Evolutionary conservation across 2,329 filamentous ascomycete species (phyloP).

Genomic region (Trichophyton verrucosum): DNA sequence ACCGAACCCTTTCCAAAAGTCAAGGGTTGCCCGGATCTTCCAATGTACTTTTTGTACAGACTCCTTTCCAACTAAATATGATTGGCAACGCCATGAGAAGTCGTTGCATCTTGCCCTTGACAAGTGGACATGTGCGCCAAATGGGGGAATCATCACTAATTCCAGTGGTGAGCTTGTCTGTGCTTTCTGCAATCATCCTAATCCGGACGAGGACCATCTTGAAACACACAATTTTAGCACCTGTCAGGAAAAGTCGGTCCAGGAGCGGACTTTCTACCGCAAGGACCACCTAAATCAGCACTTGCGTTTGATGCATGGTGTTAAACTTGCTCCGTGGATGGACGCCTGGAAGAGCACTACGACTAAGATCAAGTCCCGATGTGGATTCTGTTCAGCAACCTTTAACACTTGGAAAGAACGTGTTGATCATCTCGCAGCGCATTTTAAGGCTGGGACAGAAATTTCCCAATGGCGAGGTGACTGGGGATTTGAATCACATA

Average conservation of each 20-base stretch:
- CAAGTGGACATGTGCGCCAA: conserved; percentile 49
- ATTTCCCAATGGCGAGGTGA: conserved; percentile 32
- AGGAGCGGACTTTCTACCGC: conserved; percentile 49
- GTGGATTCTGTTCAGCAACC: conserved; percentile 31
- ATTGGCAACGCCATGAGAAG: conserved; percentile 49
- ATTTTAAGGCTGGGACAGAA: conserved; percentile 28
- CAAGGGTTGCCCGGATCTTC: conserved; percentile 36
- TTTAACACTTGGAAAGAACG: conserved; percentile 35
- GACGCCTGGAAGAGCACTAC: conserved; percentile 47
- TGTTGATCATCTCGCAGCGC: conserved; percentile 30
- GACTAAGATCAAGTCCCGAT: conserved; percentile 40
- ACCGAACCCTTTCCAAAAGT: conserved; percentile 31
- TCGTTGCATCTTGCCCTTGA: conserved; percentile 45
- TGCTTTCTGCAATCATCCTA: conserved; percentile 45
- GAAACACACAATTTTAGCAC: conserved; percentile 47
- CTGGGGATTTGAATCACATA: conserved; percentile 29
- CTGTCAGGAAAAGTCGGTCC: conserved; percentile 48
- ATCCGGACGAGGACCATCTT: conserved; percentile 45
- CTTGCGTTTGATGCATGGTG: conserved; percentile 47
- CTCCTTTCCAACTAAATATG: conserved; percentile 45
- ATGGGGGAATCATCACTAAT: conserved; percentile 40
- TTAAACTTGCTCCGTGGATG: conserved; percentile 44
- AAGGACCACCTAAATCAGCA: conserved; percentile 53
- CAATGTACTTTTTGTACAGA: conserved; percentile 49
- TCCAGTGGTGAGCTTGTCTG: conserved; percentile 42